Percentiles rank a stretch among this genome's conserved stretches.
phyloP scores from a whole-genome alignment of 2,329 filamentous ascomycete genomes.

The Rachicladosporium sp. region DNA sequence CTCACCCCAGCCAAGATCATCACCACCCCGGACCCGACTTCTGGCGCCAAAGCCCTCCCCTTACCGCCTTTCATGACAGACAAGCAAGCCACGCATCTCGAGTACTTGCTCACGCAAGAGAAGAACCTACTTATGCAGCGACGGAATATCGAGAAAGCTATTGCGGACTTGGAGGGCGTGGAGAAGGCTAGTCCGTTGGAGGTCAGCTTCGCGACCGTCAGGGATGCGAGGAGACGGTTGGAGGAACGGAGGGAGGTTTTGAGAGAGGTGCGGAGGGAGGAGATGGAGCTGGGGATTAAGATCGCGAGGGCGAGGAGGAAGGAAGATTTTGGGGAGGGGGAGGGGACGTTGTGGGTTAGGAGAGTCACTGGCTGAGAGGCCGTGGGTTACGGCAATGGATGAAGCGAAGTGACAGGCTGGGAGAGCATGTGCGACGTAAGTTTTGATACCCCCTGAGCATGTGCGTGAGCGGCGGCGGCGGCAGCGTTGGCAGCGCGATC shows the following conservation, averaged over 20 bases:
- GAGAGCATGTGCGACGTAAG: neutral
- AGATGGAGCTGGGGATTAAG: constrained; percentile 66
- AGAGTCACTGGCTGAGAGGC: constrained; percentile 52
- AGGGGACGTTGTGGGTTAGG: constrained; percentile 66
- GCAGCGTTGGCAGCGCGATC: no score
- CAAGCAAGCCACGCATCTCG: constrained; percentile 38
- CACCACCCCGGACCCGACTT: constrained; percentile 4
- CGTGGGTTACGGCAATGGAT: no score
- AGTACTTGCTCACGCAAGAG: constrained; percentile 53
- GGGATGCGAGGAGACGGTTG: constrained; percentile 50
- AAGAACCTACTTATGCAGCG: constrained; percentile 54
- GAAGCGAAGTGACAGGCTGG: no score
- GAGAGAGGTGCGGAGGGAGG: constrained; percentile 60
- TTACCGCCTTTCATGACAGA: constrained; percentile 31
- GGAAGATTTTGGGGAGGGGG: constrained; percentile 46
- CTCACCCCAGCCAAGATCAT: neutral
- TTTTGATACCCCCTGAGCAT: no score
- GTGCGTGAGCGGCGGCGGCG: no score
- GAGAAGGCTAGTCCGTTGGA: constrained; percentile 56
- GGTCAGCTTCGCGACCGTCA: constrained; percentile 46
- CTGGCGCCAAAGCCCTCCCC: constrained; percentile 18
- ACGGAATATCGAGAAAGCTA: constrained; percentile 58
- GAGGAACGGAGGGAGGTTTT: constrained; percentile 54
- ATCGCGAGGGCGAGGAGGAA: constrained; percentile 66
- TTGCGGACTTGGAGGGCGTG: constrained; percentile 65